phyloP scores from a whole-genome alignment of 805 yeast genomes.

The Isabelozyma heimii region DNA sequence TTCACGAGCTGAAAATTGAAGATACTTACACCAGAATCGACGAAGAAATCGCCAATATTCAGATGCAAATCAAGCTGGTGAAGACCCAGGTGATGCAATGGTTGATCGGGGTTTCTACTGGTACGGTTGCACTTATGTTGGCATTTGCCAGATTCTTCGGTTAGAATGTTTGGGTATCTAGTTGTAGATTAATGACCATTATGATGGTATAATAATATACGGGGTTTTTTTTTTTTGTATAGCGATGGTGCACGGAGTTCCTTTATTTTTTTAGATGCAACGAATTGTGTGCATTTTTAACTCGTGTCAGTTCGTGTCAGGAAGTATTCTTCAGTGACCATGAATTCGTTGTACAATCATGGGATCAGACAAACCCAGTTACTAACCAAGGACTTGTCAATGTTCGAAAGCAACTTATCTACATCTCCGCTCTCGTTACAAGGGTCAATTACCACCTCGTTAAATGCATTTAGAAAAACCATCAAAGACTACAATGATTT shows the following conservation, averaged over 20 bases:
- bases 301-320: background rate
- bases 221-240: background rate
- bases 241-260: background rate
- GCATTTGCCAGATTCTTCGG: conserved; percentile 86
- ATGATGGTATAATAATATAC: background rate
- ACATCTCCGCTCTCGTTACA: conserved; percentile 74
- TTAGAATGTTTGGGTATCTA: conserved; percentile 16
- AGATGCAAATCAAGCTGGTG: conserved; percentile 90
- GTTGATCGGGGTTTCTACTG: conserved; percentile 97
- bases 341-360: conserved; percentile 87
- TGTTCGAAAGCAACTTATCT: conserved; percentile 62
- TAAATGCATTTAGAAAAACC: conserved; percentile 73
- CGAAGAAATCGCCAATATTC: conserved; percentile 92
- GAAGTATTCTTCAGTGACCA: conserved; percentile 3
- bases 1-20: conserved; percentile 88
- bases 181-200: background rate
- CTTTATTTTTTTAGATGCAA: no score
- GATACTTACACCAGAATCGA: conserved; percentile 94
- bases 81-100: conserved; percentile 98
- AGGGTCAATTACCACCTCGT: conserved; percentile 75
- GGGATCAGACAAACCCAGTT: conserved; percentile 82
- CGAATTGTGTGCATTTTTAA: background rate
- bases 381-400: conserved; percentile 63
- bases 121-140: conserved; percentile 90
- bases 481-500: conserved; percentile 64